These are phyloP conservation scores for Hyphopichia burtonii DNA, from an alignment of 1,139 yeast species.

Conservation along the genomic window DNA sequence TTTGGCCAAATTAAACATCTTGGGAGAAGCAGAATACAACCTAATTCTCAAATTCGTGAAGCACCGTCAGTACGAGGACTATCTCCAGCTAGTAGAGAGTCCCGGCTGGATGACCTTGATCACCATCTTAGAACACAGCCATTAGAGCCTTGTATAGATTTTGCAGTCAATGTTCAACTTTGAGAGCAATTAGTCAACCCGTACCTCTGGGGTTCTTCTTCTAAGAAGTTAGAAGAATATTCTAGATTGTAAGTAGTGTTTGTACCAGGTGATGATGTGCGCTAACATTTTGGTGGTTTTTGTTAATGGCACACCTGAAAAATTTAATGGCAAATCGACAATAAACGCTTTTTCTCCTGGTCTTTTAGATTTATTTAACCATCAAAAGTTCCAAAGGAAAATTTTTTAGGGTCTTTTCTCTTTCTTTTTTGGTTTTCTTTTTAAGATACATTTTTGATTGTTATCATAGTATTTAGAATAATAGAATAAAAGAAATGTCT, in stretches of 20 bases:
- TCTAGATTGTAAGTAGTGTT: neutral
- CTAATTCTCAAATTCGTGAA: conserved; percentile 45
- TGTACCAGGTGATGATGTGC: conserved; percentile 1
- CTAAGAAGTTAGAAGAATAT: neutral
- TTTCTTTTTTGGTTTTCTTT: too few relatives aligned
- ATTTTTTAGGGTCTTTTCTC: neutral
- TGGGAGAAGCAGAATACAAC: conserved; percentile 50
- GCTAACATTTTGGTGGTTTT: neutral
- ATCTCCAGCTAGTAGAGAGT: conserved; percentile 55
- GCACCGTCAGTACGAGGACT: conserved; percentile 39
- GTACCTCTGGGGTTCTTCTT: neutral
- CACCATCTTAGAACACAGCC: conserved; percentile 51
- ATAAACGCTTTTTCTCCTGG: neutral
- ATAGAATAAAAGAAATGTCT: conserved; percentile 28
- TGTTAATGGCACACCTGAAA: neutral
- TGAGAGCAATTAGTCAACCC: neutral
- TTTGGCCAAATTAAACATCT: conserved; percentile 51
- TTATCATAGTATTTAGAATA: neutral
- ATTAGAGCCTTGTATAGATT: neutral
- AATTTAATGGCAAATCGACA: conserved; percentile 1
- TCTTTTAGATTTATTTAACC: neutral
- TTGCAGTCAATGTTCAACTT: neutral
- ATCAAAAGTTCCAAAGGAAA: neutral
- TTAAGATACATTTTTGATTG: neutral
- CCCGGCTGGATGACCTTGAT: conserved; percentile 78